Base-by-base conservation (phyloP, 177 flowering plant genomes). In the Telopea speciosissima region DNA sequence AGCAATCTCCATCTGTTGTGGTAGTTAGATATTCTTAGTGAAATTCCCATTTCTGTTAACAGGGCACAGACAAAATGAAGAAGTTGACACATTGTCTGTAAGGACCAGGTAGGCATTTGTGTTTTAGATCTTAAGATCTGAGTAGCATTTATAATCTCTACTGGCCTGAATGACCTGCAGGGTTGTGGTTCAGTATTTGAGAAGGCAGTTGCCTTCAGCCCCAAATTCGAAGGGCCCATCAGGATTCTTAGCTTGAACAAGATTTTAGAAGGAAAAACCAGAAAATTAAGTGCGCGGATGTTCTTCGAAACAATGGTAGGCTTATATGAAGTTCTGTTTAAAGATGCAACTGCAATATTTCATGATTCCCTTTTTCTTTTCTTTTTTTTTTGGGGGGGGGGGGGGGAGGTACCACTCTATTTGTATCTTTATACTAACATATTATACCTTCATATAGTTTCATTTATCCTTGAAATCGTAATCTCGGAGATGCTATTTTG, bases 241-340 rank as follows among this genome's bases (percentile, higher is more conserved):
- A 28, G 87, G 70, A 79, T 76, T 69, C 81, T 95, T 61, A 87
- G 84, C 72, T 83, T 95, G 79, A 83, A 83, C 79, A 81, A 79
- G 68, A 87, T 90, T 66, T 80, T 95, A 54, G 77, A 89, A 74
- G 95, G 96, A 67, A 89, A 83, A 83, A 77, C 84, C 22, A 89
- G 91, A 78, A 95, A 87, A 73, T 36, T 88, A 62, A 86, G 90
- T 75, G 93, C 97, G 36, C 83, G 94, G 68, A 87, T 95, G 97
- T 88, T 95, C 77, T 89, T 26, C 67, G 97, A 92, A 76, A 86
- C 88, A 66, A 77, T 95, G 93, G 99, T 95, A 82, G 83, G 24
- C 26, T 31, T 24, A 17, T 40, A 31, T 0, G 25, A 24, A 24
- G 9, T 63, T 28, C 19, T 19, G 31, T 63, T 40, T 63, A 63